Evolutionary conservation across 2,329 filamentous ascomycete species (phyloP).

Genomic region (Pyrenophora tritici-repentis): DNA sequence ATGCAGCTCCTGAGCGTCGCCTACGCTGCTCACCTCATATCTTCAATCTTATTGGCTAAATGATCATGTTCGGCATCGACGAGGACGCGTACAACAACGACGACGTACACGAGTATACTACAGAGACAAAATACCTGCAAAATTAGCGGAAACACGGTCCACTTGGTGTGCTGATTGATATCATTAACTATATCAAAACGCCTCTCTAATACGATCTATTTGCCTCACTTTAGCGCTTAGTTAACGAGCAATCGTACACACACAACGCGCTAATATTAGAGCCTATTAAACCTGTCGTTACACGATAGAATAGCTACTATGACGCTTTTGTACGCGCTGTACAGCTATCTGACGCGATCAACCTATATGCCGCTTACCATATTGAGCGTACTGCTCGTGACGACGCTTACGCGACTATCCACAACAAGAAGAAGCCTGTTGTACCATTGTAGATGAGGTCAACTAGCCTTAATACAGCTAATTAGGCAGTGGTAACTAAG

Average conservation of each 20-base stretch:
- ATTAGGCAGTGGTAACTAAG: slow-evolving; percentile 3
- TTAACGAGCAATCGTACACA: background rate
- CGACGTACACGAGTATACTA: too few relatives aligned
- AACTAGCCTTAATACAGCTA: background rate
- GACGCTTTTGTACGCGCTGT: slow-evolving; percentile 1
- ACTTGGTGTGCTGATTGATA: background rate
- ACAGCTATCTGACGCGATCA: background rate
- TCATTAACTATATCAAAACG: slow-evolving; percentile 8
- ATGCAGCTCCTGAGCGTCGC: background rate
- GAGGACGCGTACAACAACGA: slow-evolving; percentile 4
- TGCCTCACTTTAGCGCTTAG: background rate
- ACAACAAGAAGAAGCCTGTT: background rate
- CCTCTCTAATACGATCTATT: slow-evolving; percentile 2
- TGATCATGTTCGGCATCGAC: background rate
- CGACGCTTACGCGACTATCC: background rate
- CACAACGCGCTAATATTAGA: background rate
- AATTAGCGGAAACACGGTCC: slow-evolving; percentile 2
- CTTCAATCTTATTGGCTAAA: background rate
- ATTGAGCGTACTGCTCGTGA: background rate
- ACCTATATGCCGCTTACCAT: background rate
- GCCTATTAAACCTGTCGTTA: slow-evolving; percentile 1
- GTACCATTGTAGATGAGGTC: background rate
- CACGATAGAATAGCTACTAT: background rate
- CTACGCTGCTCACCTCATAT: slow-evolving; percentile 5
- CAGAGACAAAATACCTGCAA: background rate